phyloP scores from a whole-genome alignment of 2,329 filamentous ascomycete genomes.

The Epichloe aotearoae region DNA sequence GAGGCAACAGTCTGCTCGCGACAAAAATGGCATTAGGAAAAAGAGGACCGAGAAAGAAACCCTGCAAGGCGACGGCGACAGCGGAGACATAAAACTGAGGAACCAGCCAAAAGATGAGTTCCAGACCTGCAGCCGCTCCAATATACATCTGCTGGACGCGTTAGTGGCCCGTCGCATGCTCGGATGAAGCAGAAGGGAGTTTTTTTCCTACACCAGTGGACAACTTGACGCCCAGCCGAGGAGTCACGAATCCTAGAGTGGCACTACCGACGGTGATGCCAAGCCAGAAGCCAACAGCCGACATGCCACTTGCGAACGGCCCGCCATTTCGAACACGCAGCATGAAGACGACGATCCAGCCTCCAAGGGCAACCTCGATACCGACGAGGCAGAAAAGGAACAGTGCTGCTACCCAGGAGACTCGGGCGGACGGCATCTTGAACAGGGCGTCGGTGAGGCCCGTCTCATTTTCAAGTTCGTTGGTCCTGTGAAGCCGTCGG shows the following conservation, averaged over 20 bases:
- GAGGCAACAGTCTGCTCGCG: slow-evolving; percentile 56
- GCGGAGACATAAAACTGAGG: slow-evolving; percentile 44
- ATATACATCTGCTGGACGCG: slow-evolving; percentile 50
- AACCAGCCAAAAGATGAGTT: slow-evolving; percentile 46
- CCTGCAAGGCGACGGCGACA: slow-evolving; percentile 53
- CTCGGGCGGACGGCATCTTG: slow-evolving; percentile 28
- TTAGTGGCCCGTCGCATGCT: neutral
- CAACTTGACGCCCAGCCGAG: slow-evolving; percentile 54
- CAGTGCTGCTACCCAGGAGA: slow-evolving; percentile 57
- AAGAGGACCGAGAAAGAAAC: slow-evolving; percentile 62
- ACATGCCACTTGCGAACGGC: slow-evolving; percentile 55
- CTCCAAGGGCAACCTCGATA: slow-evolving; percentile 49
- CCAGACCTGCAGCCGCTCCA: slow-evolving; percentile 41
- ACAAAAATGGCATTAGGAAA: slow-evolving; percentile 60
- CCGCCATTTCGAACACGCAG: slow-evolving; percentile 52
- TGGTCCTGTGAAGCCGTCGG: slow-evolving; percentile 5
- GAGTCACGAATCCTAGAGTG: slow-evolving; percentile 56
- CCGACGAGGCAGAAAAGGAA: slow-evolving; percentile 71
- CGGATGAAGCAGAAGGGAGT: neutral
- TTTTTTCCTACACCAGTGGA: slow-evolving; percentile 28
- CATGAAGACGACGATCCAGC: slow-evolving; percentile 76
- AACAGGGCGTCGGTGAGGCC: slow-evolving; percentile 23
- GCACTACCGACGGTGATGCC: slow-evolving; percentile 59
- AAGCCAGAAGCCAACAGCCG: slow-evolving; percentile 64
- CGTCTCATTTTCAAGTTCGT: slow-evolving; percentile 5